A percentile compares a stretch with the other conserved stretches of the same genome.
phyloP scores from a whole-genome alignment of 202 grass and related monocot genomes.

The Hordeum pubiflorum region DNA sequence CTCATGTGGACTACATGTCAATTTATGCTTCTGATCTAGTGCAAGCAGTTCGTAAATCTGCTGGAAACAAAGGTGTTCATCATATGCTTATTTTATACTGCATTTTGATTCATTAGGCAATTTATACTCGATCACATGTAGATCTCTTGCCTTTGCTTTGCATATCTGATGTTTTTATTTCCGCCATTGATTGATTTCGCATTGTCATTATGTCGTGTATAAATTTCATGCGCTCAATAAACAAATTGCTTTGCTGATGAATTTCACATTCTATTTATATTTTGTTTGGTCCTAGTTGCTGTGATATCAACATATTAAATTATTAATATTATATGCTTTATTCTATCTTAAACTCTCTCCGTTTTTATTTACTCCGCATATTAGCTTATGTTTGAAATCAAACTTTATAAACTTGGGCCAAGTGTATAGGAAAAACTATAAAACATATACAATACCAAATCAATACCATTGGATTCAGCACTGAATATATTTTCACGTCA shows the following conservation, averaged over 20 bases:
- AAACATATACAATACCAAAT: no score
- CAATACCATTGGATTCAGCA: no score
- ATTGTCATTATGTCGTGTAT: neutral
- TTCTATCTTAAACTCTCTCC: neutral
- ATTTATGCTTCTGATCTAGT: conserved; percentile 86
- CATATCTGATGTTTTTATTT: neutral
- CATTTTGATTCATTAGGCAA: conserved; percentile 1
- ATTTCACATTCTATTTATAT: neutral
- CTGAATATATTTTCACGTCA: no score
- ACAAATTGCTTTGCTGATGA: neutral
- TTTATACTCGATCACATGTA: neutral
- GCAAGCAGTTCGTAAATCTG: conserved; percentile 73
- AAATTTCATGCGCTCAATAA: neutral
- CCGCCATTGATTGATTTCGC: neutral
- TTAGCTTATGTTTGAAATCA: no score
- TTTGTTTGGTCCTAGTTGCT: neutral
- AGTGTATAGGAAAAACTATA: no score
- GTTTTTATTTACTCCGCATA: no score
- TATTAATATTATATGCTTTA: neutral
- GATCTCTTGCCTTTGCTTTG: neutral
- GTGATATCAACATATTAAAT: neutral
- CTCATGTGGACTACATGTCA: conserved; percentile 80
- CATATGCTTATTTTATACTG: neutral
- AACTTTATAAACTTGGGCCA: no score
- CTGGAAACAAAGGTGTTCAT: conserved; percentile 62